A percentile compares a stretch with the other conserved stretches of the same genome.
Evolutionary conservation across 1,284 basidiomycete species (phyloP).

Genomic region (Ceratobasidium sp.): DNA sequence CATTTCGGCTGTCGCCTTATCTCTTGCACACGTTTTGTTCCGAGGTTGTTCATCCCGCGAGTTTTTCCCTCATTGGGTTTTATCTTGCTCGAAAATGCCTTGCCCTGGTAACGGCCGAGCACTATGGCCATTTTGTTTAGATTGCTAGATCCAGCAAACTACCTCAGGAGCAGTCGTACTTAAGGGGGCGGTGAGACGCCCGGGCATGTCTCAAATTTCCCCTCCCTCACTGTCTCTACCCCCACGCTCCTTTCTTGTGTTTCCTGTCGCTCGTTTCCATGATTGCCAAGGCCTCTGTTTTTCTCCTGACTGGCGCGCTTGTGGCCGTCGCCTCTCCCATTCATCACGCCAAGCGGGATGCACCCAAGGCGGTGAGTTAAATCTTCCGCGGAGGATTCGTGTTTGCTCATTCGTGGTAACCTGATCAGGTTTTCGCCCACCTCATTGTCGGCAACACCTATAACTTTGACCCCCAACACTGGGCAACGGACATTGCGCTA

Average conservation of each 20-base stretch:
- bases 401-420: neutral
- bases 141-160: no score
- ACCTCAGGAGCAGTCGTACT: no score
- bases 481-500: conserved; percentile 54
- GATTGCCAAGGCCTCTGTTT: conserved; percentile 6
- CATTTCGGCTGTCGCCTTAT: no score
- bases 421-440: conserved; percentile 54
- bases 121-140: no score
- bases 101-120: no score
- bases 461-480: conserved; percentile 54
- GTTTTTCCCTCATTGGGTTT: no score
- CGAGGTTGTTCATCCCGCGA: no score
- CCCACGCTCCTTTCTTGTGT: neutral
- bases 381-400: neutral
- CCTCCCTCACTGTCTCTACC: neutral
- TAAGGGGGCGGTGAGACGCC: no score
- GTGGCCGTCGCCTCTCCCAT: neutral
- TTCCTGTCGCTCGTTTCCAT: conserved; percentile 1
- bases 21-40: no score
- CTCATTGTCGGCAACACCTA: conserved; percentile 59
- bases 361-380: conserved; percentile 19
- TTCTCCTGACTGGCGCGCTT: conserved; percentile 10
- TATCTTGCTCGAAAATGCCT: no score
- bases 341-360: conserved; percentile 3
- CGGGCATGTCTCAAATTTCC: neutral